Base-by-base conservation (phyloP, 805 yeast genomes). In the Cyberlindnera misumaiensis region DNA sequence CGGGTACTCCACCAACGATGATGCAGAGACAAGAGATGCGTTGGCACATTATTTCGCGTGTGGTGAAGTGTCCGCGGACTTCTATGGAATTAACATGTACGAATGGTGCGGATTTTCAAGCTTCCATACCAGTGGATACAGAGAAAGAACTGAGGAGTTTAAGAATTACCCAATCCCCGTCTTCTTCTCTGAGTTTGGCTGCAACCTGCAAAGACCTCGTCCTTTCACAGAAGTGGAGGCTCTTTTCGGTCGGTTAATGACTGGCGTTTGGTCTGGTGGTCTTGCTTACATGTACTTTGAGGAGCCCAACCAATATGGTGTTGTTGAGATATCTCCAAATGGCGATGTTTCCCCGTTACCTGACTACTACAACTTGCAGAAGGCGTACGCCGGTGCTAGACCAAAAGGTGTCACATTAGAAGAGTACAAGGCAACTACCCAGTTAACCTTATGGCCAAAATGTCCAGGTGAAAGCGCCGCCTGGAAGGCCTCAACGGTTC, bases 1-100 rank as follows among this genome's bases (percentile, higher is more conserved):
- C 40, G 98, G 98, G 12, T 90, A 89, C 63, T 83, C 96, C 11
- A 77, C 96, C 12, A 85, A 85, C 57, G 97, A 89, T 62, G 97
- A 85, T 56, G 71, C 80, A 20, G 80, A 75, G 18, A 87, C 89
- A 25, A 77, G 97, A 61, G 76, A 75, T 33, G 68, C 74, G 26
- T 67, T 88, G 56, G 96, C 96, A 31, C 80, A 80, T 53, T 89
- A 82, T 68, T 88, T 89, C 58, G 70, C 83, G 20, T 89, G 97
- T 66, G 96, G 95, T 38, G 73, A 71, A 40, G 51, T 58, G 7
- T 65, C 53, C 36, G 82, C 78, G 35, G 94, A 83, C 56, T 83
- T 83, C 63, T 83, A 83, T 58, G 93, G 93, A 52, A 75, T 83
- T 53, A 83, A 83, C 67, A 83, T 82, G 86, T 83, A 83, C 65